A percentile compares a stretch with the other conserved stretches of the same genome.
Conservation (phyloP, 208 protist species). For the Acanthamoeba triangularis region DNA sequence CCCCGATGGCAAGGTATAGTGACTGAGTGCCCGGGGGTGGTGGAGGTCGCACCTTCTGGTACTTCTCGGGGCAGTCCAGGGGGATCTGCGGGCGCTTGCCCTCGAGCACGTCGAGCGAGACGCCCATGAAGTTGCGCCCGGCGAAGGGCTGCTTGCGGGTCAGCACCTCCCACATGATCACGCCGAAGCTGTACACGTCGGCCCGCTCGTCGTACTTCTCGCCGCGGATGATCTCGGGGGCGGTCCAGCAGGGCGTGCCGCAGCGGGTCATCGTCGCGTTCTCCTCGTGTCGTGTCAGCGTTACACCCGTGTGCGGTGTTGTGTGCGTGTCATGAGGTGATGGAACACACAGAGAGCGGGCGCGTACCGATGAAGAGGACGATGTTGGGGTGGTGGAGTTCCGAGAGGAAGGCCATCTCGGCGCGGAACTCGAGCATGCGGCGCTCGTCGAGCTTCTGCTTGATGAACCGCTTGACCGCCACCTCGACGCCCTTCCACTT, state of each 20-base stretch:
- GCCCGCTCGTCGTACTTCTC: conserved; percentile 11
- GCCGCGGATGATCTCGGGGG: neutral
- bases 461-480: conserved; percentile 81
- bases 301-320: neutral
- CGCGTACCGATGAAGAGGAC: conserved; percentile 54
- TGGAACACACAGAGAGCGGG: no score
- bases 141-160: conserved; percentile 57
- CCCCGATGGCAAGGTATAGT: no score
- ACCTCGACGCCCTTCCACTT: conserved; percentile 84
- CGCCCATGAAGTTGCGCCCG: conserved; percentile 71
- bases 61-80: conserved; percentile 33
- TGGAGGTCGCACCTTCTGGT: conserved; percentile 1
- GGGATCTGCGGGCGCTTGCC: conserved; percentile 59
- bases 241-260: conserved; percentile 52
- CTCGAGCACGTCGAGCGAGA: conserved; percentile 56
- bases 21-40: neutral
- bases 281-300: neutral
- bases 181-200: conserved; percentile 21
- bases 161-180: conserved; percentile 71
- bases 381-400: conserved; percentile 70
- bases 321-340: no score
- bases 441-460: conserved; percentile 15
- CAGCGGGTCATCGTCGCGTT: conserved; percentile 56
- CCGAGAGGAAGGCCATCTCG: conserved; percentile 59
- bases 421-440: conserved; percentile 58